These are phyloP conservation scores for Candida nonsorbophila DNA, from an alignment of 805 yeast species.

Conservation along the genomic window DNA sequence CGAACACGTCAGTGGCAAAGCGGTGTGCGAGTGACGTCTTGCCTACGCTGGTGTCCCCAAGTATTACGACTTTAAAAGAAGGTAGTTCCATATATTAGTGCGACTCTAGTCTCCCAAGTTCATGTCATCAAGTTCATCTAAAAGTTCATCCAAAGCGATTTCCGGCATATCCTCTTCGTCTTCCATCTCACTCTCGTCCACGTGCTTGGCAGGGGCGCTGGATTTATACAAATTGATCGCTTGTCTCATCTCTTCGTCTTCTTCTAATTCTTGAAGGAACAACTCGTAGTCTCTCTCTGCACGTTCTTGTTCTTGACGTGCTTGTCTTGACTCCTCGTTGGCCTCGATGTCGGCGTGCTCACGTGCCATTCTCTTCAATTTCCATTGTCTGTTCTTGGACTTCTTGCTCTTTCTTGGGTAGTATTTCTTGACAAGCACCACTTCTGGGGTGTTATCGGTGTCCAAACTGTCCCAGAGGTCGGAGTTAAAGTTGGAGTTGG, in stretches of 20 bases:
- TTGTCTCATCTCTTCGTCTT: conserved; percentile 90
- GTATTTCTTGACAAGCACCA: conserved; percentile 80
- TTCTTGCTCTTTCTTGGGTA: conserved; percentile 76
- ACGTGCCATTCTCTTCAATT: conserved; percentile 94
- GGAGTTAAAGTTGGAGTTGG: conserved; percentile 84
- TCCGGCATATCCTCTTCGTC: conserved; percentile 80
- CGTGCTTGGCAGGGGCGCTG: conserved; percentile 22
- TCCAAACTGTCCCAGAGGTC: conserved; percentile 73
- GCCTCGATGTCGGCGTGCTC: conserved; percentile 90
- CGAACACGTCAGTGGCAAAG: conserved; percentile 68
- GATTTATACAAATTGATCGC: conserved; percentile 85
- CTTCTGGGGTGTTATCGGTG: conserved; percentile 70
- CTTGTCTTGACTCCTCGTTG: conserved; percentile 60
- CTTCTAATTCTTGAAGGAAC: conserved; percentile 96
- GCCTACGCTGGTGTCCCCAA: conserved; percentile 58
- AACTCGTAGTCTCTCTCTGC: conserved; percentile 93
- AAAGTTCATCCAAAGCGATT: conserved; percentile 83
- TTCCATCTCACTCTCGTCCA: conserved; percentile 40
- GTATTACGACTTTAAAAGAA: conserved; percentile 33
- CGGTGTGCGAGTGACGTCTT: conserved; percentile 76
- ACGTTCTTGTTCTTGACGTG: conserved; percentile 82
- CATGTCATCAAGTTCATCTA: conserved; percentile 94
- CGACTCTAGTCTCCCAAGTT: conserved; percentile 53
- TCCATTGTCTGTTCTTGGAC: conserved; percentile 80
- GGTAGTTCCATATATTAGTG: conserved; percentile 13